Percentiles rank a stretch among this genome's conserved stretches.
Evolutionary conservation across 2,329 filamentous ascomycete species (phyloP).

Genomic region (Aspergillus fructus): DNA sequence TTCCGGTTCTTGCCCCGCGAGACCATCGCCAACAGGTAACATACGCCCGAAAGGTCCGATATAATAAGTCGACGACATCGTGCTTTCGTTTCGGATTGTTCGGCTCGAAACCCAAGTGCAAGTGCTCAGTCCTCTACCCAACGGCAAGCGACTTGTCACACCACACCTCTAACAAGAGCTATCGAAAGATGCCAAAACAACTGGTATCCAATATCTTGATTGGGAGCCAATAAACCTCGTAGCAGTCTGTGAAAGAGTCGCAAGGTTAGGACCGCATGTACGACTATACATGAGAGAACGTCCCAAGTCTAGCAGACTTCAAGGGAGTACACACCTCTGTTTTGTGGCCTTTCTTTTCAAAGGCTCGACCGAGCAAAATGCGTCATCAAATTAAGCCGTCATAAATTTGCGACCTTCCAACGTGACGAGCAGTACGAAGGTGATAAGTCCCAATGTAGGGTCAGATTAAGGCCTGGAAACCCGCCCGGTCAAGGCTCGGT

Average conservation of each 20-base stretch:
- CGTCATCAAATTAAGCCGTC: neutral
- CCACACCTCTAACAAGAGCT: neutral
- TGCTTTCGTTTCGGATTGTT: neutral
- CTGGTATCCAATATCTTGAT: neutral
- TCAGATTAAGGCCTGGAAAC: neutral
- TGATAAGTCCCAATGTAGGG: neutral
- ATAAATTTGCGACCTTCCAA: neutral
- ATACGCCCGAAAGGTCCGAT: constrained; percentile 42
- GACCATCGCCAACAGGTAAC: constrained; percentile 31
- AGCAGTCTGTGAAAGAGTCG: neutral
- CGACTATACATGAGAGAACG: neutral
- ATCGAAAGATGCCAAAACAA: neutral
- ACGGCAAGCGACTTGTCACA: neutral
- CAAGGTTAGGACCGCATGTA: neutral
- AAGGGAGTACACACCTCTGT: neutral
- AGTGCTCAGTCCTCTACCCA: neutral
- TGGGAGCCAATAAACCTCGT: neutral
- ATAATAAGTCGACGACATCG: constrained; percentile 38
- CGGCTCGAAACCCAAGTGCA: neutral
- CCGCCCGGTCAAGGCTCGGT: constrained; percentile 1
- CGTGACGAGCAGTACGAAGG: neutral
- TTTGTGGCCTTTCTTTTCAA: neutral
- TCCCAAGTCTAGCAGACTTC: too few relatives aligned
- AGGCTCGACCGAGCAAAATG: neutral
- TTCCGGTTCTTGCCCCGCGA: constrained; percentile 27